A percentile compares a stretch with the other conserved stretches of the same genome.
Evolutionary conservation across 257 asterid species (phyloP).

Genomic region (Leptodermis oblonga): DNA sequence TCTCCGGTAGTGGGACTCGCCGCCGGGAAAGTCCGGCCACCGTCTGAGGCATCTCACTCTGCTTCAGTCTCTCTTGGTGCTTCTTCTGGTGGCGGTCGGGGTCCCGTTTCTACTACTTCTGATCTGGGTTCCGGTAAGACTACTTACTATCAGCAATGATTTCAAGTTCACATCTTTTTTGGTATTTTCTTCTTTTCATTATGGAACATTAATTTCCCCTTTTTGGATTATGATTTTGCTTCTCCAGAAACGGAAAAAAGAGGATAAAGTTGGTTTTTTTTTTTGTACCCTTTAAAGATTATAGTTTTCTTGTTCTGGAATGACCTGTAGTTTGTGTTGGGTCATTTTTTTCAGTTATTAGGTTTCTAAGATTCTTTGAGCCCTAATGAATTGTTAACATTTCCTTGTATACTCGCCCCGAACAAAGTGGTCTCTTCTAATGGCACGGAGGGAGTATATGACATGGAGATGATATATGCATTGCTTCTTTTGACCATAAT

Average conservation of each 20-base stretch:
- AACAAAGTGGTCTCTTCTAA: too few species aligned
- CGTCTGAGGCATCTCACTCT: conserved; percentile 59
- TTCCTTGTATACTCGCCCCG: not conserved
- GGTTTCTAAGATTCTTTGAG: conserved; percentile 6
- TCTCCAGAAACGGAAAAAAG: not conserved
- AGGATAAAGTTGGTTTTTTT: not conserved
- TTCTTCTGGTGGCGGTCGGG: conserved; percentile 42
- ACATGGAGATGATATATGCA: not conserved
- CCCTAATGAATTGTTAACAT: not conserved
- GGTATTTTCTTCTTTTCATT: not conserved
- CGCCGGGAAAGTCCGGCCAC: conserved; percentile 38
- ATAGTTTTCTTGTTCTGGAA: not conserved
- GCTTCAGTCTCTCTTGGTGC: conserved; percentile 44
- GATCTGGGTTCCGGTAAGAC: conserved; percentile 78
- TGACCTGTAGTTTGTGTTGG: conserved; percentile 9
- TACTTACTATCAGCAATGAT: conserved; percentile 4
- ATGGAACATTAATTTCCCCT: not conserved
- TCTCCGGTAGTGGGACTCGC: conserved; percentile 27
- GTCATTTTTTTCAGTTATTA: conserved; percentile 15
- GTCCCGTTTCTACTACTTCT: conserved; percentile 51
- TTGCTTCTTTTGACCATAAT: not conserved
- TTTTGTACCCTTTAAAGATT: not conserved
- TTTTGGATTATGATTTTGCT: not conserved
- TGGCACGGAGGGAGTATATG: too few species aligned
- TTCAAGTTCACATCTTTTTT: not conserved